Conservation (phyloP, 257 asterid species). For the Solanum stenotomum region DNA sequence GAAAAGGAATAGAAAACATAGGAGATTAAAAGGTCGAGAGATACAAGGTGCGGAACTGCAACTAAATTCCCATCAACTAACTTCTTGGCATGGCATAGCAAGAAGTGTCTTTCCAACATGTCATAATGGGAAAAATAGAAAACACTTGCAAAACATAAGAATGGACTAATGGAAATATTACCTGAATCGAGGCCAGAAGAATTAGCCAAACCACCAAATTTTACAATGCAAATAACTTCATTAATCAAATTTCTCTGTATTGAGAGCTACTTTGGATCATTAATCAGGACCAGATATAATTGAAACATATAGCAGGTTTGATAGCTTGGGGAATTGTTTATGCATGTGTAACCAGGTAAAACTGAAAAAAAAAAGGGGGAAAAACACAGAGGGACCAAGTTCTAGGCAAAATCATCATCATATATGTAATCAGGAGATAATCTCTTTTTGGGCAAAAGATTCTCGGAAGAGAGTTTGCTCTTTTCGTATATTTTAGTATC, state of each 20-base stretch:
- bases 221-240: neutral
- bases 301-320: neutral
- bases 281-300: neutral
- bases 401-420: slow-evolving; percentile 67
- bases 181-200: neutral
- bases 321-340: neutral
- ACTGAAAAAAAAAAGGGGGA: too few species aligned
- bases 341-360: neutral
- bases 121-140: neutral
- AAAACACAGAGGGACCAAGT: neutral
- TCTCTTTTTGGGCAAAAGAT: slow-evolving; percentile 38
- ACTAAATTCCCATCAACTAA: neutral
- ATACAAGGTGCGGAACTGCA: neutral
- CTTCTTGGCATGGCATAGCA: neutral
- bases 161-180: neutral
- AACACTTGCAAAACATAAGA: neutral
- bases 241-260: neutral
- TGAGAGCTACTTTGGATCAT: neutral
- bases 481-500: slow-evolving; percentile 24
- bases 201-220: neutral
- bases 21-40: neutral
- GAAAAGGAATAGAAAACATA: too few species aligned
- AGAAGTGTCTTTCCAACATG: neutral
- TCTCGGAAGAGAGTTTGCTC: slow-evolving; percentile 19
- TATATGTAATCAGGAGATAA: slow-evolving; percentile 23